phyloP scores from a whole-genome alignment of 192 early-diverging fungal genomes.

The Podila horticola region DNA sequence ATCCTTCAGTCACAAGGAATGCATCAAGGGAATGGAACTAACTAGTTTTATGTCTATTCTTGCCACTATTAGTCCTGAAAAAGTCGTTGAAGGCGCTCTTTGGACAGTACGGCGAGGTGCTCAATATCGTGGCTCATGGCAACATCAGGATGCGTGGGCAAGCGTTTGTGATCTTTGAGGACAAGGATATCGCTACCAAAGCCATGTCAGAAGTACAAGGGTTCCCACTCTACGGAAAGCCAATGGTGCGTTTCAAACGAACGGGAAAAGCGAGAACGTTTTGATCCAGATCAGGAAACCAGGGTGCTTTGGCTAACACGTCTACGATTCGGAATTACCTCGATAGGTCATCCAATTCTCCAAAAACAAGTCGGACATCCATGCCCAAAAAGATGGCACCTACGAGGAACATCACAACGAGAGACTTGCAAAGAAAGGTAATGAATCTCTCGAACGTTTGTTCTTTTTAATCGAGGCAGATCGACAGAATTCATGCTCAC shows the following conservation, averaged over 20 bases:
- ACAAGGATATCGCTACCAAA: constrained; percentile 74
- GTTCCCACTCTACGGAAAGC: constrained; percentile 84
- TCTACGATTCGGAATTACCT: background rate
- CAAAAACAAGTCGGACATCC: constrained; percentile 64
- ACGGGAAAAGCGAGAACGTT: no score
- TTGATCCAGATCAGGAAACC: no score
- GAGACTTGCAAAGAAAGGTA: constrained; percentile 74
- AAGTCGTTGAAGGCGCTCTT: constrained; percentile 83
- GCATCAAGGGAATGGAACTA: background rate
- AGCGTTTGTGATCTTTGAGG: constrained; percentile 89
- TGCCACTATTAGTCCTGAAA: constrained; percentile 65
- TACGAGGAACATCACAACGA: constrained; percentile 71
- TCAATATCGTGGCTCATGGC: constrained; percentile 82
- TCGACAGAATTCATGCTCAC: background rate
- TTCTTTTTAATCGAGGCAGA: background rate
- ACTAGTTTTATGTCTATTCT: background rate
- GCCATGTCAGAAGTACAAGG: constrained; percentile 88
- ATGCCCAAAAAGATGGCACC: constrained; percentile 74
- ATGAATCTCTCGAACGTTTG: background rate
- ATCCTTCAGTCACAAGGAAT: no score
- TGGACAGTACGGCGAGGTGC: constrained; percentile 82
- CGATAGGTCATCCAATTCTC: constrained; percentile 65
- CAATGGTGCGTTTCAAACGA: constrained; percentile 67
- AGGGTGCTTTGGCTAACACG: background rate
- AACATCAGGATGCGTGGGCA: constrained; percentile 92